Evolutionary conservation across 2,329 filamentous ascomycete genomes (phyloP).

Genomic region (Didymella pomorum): DNA sequence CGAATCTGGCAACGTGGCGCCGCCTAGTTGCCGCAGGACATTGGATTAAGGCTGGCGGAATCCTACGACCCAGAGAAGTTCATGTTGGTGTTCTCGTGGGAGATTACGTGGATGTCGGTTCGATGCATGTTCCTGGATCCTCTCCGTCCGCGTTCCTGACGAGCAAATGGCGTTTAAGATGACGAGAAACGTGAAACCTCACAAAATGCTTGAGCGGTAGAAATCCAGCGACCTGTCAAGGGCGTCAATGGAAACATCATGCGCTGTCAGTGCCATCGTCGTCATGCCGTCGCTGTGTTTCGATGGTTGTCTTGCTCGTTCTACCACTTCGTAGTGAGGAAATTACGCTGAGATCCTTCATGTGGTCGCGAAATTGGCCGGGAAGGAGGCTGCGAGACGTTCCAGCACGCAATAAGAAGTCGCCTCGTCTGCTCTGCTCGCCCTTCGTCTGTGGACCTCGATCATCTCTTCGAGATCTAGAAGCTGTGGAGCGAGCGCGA

Average conservation of each 20-base stretch:
- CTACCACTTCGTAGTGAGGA: slow-evolving; percentile 8
- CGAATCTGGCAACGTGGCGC: slow-evolving; percentile 22
- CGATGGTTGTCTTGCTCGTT: not conserved
- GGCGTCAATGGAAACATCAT: slow-evolving; percentile 42
- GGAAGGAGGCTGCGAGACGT: slow-evolving; percentile 13
- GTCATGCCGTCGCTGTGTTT: slow-evolving; percentile 3
- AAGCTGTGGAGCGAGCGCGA: slow-evolving; percentile 15
- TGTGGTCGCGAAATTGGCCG: slow-evolving; percentile 14
- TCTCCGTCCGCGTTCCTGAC: slow-evolving; percentile 19
- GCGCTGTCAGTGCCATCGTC: slow-evolving; percentile 21
- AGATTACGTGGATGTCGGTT: slow-evolving; percentile 32
- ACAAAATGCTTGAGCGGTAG: slow-evolving; percentile 23
- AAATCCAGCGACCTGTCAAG: slow-evolving; percentile 17
- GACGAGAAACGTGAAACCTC: slow-evolving; percentile 32
- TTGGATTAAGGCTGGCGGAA: slow-evolving; percentile 28
- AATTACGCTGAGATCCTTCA: slow-evolving; percentile 14
- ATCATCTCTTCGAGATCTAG: slow-evolving; percentile 18
- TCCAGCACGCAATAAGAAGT: slow-evolving; percentile 2
- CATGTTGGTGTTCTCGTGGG: slow-evolving; percentile 27
- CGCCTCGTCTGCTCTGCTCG: slow-evolving; percentile 3
- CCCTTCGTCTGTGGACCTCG: slow-evolving; percentile 10
- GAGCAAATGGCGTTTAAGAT: slow-evolving; percentile 28
- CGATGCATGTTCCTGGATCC: slow-evolving; percentile 30
- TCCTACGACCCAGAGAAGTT: slow-evolving; percentile 33
- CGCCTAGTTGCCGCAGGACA: slow-evolving; percentile 34